A percentile compares a stretch with the other conserved stretches of the same genome.
Evolutionary conservation across 805 yeast genomes (phyloP).

Genomic region (Hanseniaspora lachancei): DNA sequence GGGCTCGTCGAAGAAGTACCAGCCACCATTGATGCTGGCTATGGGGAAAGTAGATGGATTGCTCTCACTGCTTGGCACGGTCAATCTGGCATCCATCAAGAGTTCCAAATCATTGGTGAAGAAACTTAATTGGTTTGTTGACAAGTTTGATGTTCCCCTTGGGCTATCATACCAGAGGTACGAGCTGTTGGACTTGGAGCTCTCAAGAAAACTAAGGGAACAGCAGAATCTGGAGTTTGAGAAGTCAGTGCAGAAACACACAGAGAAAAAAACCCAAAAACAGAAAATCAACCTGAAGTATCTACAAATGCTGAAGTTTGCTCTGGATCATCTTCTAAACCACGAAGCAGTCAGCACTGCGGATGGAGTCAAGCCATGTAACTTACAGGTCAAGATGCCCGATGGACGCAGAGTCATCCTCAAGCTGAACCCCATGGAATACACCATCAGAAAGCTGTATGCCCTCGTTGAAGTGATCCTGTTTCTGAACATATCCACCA

Average conservation of each 20-base stretch:
- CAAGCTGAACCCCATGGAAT: conserved; percentile 15
- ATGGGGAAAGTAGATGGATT: conserved; percentile 12
- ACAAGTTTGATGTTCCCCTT: conserved; percentile 9
- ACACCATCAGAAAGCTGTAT: not conserved
- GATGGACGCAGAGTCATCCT: conserved; percentile 23
- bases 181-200: conserved; percentile 37
- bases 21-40: not conserved
- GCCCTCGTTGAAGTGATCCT: not conserved
- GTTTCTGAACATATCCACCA: not conserved
- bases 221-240: conserved; percentile 59
- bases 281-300: conserved; percentile 17
- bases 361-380: conserved; percentile 16
- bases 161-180: conserved; percentile 10
- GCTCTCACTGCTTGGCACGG: conserved; percentile 1
- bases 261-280: conserved; percentile 37
- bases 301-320: conserved; percentile 20
- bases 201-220: conserved; percentile 44
- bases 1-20: not conserved
- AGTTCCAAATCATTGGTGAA: conserved; percentile 2
- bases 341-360: not conserved
- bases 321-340: conserved; percentile 13
- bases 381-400: conserved; percentile 25
- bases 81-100: not conserved
- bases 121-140: not conserved
- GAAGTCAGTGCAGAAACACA: conserved; percentile 46